Evolutionary conservation across 2,329 filamentous ascomycete genomes (phyloP).

Genomic region (Penicillium sumatraense): DNA sequence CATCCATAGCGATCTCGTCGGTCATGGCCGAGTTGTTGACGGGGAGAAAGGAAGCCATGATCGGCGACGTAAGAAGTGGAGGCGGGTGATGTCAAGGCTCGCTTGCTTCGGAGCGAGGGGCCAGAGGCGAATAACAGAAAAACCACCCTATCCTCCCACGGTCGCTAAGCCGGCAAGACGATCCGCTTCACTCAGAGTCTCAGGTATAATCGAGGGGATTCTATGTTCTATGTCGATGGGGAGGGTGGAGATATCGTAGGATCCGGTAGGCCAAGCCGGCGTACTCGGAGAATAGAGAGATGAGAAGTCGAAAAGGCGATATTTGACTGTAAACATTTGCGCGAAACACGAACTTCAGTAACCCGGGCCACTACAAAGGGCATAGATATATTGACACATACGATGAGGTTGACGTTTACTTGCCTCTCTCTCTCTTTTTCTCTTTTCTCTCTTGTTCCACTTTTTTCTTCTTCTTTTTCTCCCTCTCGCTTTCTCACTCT

Average conservation of each 20-base stretch:
- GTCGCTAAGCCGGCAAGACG: conserved; percentile 26
- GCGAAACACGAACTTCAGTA: conserved; percentile 3
- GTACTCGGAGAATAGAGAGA: conserved; percentile 17
- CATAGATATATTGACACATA: conserved; percentile 19
- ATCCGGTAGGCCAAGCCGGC: conserved; percentile 22
- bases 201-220: conserved; percentile 14
- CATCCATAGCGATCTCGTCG: conserved; percentile 50
- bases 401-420: conserved; percentile 7
- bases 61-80: conserved; percentile 30
- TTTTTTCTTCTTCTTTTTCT: background rate
- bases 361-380: background rate
- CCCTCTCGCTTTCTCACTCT: background rate
- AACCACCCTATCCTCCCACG: conserved; percentile 22
- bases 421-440: background rate
- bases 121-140: conserved; percentile 21
- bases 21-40: conserved; percentile 62
- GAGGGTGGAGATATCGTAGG: conserved; percentile 11
- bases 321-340: conserved; percentile 27
- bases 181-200: conserved; percentile 23
- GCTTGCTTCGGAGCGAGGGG: conserved; percentile 23
- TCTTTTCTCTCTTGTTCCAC: background rate
- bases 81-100: conserved; percentile 32
- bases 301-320: conserved; percentile 17
- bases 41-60: conserved; percentile 63
- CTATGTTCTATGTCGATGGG: conserved; percentile 13